A percentile compares a stretch with the other conserved stretches of the same genome.
Conservation (phyloP, 2,329 filamentous ascomycete species). For the Fusarium kyushuense region DNA sequence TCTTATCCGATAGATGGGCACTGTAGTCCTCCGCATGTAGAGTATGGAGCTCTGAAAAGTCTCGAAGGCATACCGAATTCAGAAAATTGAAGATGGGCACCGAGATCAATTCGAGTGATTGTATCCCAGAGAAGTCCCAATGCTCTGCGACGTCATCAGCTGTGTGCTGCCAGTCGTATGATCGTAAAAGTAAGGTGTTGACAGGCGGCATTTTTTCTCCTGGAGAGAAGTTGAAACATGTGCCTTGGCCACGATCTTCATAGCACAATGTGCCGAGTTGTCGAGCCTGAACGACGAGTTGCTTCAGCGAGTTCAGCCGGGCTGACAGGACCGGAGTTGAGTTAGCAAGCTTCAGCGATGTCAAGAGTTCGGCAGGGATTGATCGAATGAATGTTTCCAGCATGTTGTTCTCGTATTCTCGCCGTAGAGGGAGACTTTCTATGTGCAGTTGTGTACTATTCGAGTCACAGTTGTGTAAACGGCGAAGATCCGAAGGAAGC, state of each 20-base stretch:
- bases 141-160: constrained; percentile 54
- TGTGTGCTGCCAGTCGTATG: constrained; percentile 63
- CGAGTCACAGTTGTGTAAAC: constrained; percentile 47
- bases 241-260: constrained; percentile 59
- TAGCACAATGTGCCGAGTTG: constrained; percentile 57
- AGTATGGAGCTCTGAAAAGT: constrained; percentile 54
- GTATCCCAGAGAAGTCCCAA: constrained; percentile 62
- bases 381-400: constrained; percentile 54
- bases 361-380: constrained; percentile 55
- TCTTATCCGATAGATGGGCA: constrained; percentile 54
- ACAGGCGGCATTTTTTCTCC: constrained; percentile 60
- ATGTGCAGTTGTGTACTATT: constrained; percentile 54
- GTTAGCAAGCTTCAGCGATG: constrained; percentile 56
- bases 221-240: constrained; percentile 56
- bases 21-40: constrained; percentile 61
- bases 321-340: constrained; percentile 57
- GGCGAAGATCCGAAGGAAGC: constrained; percentile 56
- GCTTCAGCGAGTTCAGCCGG: constrained; percentile 57
- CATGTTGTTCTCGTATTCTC: constrained; percentile 52
- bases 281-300: constrained; percentile 54
- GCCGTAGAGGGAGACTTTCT: constrained; percentile 56
- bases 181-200: constrained; percentile 56
- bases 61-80: constrained; percentile 53
- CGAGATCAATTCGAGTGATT: constrained; percentile 56
- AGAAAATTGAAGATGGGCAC: constrained; percentile 61